These are phyloP conservation scores for Plicaturopsis crispa DNA, from an alignment of 768 basidiomycete genomes.

Conservation along the genomic window DNA sequence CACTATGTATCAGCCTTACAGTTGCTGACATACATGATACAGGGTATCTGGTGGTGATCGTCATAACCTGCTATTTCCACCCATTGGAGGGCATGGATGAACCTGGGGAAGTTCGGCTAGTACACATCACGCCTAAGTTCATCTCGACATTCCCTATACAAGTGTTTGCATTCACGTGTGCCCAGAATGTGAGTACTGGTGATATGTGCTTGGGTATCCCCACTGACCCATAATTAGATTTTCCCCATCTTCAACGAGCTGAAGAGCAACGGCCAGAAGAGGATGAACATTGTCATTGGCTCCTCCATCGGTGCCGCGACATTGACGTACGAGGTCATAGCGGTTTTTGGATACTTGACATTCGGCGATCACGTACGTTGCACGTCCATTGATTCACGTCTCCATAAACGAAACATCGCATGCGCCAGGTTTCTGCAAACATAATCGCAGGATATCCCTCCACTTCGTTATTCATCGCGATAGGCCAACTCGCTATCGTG, in stretches of 20 bases:
- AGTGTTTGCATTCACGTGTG: conserved; percentile 88
- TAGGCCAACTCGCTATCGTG: conserved; percentile 91
- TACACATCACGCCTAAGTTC: conserved; percentile 73
- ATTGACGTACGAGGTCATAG: conserved; percentile 83
- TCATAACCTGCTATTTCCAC: conserved; percentile 72
- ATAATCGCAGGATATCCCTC: conserved; percentile 93
- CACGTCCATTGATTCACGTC: conserved; percentile 1
- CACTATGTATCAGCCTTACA: background rate
- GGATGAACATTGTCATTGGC: conserved; percentile 85
- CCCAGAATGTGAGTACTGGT: conserved; percentile 68
- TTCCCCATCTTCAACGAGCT: conserved; percentile 96
- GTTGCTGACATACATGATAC: conserved; percentile 4
- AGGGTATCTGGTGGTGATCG: conserved; percentile 78
- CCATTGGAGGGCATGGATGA: conserved; percentile 58
- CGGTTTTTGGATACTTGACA: conserved; percentile 84
- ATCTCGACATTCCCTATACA: conserved; percentile 88
- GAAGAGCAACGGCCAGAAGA: conserved; percentile 64
- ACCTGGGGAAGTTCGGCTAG: conserved; percentile 59
- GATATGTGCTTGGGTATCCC: conserved; percentile 4
- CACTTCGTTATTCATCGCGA: conserved; percentile 85
- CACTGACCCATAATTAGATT: conserved; percentile 38
- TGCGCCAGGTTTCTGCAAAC: conserved; percentile 86
- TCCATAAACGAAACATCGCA: too few species aligned
- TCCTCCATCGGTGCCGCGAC: conserved; percentile 82
- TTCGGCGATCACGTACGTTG: conserved; percentile 74